Percentiles rank a stretch among this genome's conserved stretches.
phyloP scores from a whole-genome alignment of 345 rosid genomes.

The Eucalyptus polybractea region DNA sequence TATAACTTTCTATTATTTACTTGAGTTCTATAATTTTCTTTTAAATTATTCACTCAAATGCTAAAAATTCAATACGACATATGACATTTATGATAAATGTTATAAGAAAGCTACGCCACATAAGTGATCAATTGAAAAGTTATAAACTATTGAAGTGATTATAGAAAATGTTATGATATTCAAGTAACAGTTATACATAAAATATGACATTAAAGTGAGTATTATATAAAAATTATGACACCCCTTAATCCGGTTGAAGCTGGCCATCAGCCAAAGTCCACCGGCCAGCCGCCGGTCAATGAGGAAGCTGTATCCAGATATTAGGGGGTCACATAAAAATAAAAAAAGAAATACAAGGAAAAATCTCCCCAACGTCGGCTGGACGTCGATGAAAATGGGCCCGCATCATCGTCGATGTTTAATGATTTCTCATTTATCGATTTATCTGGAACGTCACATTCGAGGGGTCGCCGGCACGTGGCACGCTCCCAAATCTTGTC shows the following conservation, averaged over 20 bases:
- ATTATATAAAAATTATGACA: not conserved
- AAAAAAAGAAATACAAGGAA: not conserved
- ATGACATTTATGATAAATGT: too few species aligned
- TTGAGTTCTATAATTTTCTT: too few species aligned
- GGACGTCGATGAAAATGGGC: not conserved
- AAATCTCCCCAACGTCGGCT: not conserved
- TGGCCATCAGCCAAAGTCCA: not conserved
- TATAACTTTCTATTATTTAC: not conserved
- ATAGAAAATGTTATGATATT: too few species aligned
- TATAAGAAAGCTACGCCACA: too few species aligned
- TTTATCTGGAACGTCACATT: not conserved
- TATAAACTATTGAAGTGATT: too few species aligned
- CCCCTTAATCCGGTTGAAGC: not conserved
- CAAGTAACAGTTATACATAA: rapidly evolving
- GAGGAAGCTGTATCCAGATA: not conserved
- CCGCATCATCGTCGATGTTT: not conserved
- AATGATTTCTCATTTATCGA: not conserved
- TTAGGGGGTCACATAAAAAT: not conserved
- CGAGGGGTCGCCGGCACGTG: not conserved
- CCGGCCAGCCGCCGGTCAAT: not conserved
- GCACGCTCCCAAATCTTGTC: not conserved
- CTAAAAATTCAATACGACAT: not conserved
- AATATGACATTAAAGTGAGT: rapidly evolving
- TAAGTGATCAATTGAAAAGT: too few species aligned
- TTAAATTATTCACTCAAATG: too few species aligned